Evolutionary conservation across 2,329 filamentous ascomycete species (phyloP), one percentile per base, ranked within the genome.

Genomic region (Alternaria ethzedia): DNA sequence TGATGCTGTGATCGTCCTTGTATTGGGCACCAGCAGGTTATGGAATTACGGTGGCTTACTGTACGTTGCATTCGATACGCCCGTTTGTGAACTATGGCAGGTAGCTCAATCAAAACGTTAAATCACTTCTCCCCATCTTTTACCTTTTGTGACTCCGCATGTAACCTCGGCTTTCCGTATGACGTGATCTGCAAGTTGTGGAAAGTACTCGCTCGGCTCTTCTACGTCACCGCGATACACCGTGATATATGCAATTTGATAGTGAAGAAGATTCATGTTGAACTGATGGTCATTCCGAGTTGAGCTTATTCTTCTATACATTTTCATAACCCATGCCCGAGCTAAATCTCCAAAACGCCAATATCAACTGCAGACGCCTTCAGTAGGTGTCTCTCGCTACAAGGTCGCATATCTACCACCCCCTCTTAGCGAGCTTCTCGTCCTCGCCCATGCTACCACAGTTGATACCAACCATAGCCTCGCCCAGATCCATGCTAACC

Each of bases 391-490:
- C 36, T 41, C 15, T 17, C 36, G 15, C 36, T 41, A 10, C 36
- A 41, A 17, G 15, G 15, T 17, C 36, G 36, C 36, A 41, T 1
- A 41, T 36, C 12, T 62, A 97, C 93, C 93, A 97, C 10, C 95
- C 95, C 63, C 95, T 86, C 64, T 89, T 90, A 28, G 94, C 91
- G 82, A 97, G 84, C 87, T 92, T 97, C 82, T 97, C 91, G 63
- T 86, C 86, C 57, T 92, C 88, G 66, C 86, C 85, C 90, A 98
- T 91, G 71, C 86, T 88, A 66, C 88, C 88, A 69, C 92, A 92
- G 82, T 95, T 97, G 77, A 98, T 93, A 25, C 96, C 96, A 11
- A 97, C 94, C 93, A 98, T 99, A 41, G 96, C 94, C 87, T 97
- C 94, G n/a, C 96, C 96, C 26, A 98, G 83, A 61, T 94, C 93